phyloP scores from a whole-genome alignment of 371 early-diverging fungal species.

The Chytridiales sp. region DNA sequence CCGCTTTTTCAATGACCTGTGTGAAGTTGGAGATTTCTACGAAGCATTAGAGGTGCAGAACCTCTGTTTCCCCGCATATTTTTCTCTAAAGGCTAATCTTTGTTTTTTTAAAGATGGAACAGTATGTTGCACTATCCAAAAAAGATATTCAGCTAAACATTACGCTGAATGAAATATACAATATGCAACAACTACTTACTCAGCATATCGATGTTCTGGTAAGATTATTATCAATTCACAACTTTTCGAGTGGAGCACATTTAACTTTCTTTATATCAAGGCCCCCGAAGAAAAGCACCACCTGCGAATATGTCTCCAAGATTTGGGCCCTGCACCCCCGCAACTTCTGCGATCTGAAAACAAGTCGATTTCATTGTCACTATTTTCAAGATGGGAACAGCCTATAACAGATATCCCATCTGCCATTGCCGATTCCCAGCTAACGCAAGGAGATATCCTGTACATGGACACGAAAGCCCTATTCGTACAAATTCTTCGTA shows the following conservation, averaged over 20 bases:
- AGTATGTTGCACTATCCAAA: conserved; percentile 91
- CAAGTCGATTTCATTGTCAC: conserved; percentile 73
- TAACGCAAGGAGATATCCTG: conserved; percentile 88
- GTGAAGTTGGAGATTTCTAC: conserved; percentile 94
- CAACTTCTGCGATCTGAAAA: conserved; percentile 86
- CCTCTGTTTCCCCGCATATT: not conserved
- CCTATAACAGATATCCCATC: conserved; percentile 71
- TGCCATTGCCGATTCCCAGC: conserved; percentile 76
- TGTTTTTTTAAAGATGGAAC: conserved; percentile 96
- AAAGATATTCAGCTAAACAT: conserved; percentile 86
- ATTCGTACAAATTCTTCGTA: conserved; percentile 87
- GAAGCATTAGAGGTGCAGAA: conserved; percentile 81
- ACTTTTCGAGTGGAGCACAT: too few relatives aligned
- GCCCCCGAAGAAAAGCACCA: conserved; percentile 80
- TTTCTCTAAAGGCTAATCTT: too few relatives aligned
- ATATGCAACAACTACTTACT: conserved; percentile 77
- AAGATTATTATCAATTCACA: too few relatives aligned
- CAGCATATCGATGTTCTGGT: conserved; percentile 79
- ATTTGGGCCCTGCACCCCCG: conserved; percentile 72
- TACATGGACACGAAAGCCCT: conserved; percentile 94
- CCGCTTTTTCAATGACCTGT: conserved; percentile 83
- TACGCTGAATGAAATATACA: conserved; percentile 90
- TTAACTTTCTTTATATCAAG: too few relatives aligned
- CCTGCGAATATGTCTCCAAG: conserved; percentile 71
- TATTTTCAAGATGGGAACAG: conserved; percentile 90